Base-by-base conservation (phyloP, 768 basidiomycete genomes). In the Suillus occidentalis region DNA sequence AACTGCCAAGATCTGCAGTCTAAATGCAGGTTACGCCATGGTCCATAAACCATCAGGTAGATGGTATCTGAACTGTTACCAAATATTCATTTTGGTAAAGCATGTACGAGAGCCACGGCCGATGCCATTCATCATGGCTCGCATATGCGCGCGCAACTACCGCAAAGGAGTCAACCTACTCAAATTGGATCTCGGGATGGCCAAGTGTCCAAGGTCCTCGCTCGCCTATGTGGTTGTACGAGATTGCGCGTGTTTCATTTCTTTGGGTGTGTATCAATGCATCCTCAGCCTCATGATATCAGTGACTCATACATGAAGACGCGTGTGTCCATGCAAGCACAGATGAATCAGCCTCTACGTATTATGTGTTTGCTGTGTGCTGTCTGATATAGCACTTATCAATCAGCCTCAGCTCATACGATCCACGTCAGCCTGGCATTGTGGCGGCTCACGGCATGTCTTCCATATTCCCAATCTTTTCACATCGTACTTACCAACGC, bases 191-290 rank as follows among this genome's bases (percentile, higher is more conserved):
- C 31, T 4, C 9, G 2, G 40, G 40, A 59, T 13, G 18, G 57
- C 16, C 2, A 58, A 59, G 58, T 59, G 58, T 59, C 58, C 39
- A 42, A 59, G 58, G 58, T 59, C 58, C 58, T 12, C 39, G 10
- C 6, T 10, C 57, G 16, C 18, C 9, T 42, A 10, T 58, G 39
- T 28, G 10, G 37, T 25, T 58, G 16, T 39, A 58, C 34, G 34
- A 31, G 34, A 36, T 55, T 55, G 34, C 53, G 25, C 57, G 9
- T 59, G 57, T 58, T 40, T 58, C 22, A 40, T 58, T 25, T 58
- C 56, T 22, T 39, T 39, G 7, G 2, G 12, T 10, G 25, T 20
- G 18, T 40, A 28, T 59, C 6, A 31, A 31, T 42, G 40, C 10
- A 20, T 55, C 20, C 53, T 20, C n/a, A 13, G 40, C 40, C 58